These are phyloP conservation scores for Trichoderma sp. DNA, from an alignment of 2,329 filamentous ascomycete species.

Conservation along the genomic window DNA sequence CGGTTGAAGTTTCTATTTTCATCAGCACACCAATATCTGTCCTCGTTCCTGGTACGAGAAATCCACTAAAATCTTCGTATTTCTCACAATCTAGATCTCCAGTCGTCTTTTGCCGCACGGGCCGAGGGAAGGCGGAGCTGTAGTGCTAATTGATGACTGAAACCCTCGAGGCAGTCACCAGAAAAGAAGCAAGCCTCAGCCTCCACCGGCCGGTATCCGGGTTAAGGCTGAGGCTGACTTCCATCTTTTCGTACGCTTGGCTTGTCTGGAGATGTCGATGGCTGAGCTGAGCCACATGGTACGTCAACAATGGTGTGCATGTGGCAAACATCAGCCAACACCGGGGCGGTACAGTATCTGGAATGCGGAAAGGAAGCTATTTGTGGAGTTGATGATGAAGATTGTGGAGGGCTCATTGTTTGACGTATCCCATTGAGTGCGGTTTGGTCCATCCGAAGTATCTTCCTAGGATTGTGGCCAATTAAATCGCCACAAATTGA, in stretches of 20 bases:
- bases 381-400: background rate
- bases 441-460: too few species aligned
- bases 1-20: background rate
- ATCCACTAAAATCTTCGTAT: background rate
- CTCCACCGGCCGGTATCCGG: background rate
- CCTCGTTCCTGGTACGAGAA: background rate
- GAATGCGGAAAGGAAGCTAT: background rate
- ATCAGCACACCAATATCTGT: background rate
- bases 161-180: background rate
- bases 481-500: too few species aligned
- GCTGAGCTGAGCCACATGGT: background rate
- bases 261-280: background rate
- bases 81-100: background rate
- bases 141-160: background rate
- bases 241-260: background rate
- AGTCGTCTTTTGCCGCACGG: background rate
- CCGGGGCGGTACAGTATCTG: background rate
- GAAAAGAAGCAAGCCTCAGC: background rate
- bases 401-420: background rate
- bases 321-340: background rate
- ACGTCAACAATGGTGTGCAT: background rate
- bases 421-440: too few species aligned
- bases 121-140: constrained; percentile 1
- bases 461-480: too few species aligned
- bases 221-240: background rate